Evolutionary conservation across 78 protist species (phyloP).

Genomic region (Dictyostelium capitatum): DNA sequence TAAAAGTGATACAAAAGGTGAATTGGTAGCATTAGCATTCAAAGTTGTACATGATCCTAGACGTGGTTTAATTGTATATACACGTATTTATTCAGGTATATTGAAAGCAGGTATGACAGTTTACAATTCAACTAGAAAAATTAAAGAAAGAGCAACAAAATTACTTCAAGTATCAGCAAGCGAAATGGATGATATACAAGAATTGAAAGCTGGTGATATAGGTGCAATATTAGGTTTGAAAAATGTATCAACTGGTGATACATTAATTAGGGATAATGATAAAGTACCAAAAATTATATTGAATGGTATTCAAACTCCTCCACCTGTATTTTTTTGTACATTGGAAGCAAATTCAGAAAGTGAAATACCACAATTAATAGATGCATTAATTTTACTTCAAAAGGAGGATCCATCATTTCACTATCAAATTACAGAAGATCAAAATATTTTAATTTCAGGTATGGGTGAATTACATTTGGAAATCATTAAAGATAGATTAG

Average conservation of each 20-base stretch:
- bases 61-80: constrained; percentile 84
- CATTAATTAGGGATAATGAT: constrained; percentile 47
- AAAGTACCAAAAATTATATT: constrained; percentile 8
- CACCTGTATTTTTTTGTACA: constrained; percentile 87
- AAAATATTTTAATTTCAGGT: constrained; percentile 83
- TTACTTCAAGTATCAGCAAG: constrained; percentile 68
- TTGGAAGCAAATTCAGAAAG: constrained; percentile 66
- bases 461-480: constrained; percentile 96
- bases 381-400: constrained; percentile 59
- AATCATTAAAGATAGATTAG: constrained; percentile 73
- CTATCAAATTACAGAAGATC: constrained; percentile 68
- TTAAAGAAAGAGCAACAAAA: constrained; percentile 64
- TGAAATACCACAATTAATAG: constrained; percentile 45
- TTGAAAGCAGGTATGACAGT: constrained; percentile 16
- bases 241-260: constrained; percentile 86
- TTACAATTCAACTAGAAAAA: constrained; percentile 17
- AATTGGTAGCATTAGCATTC: constrained; percentile 88
- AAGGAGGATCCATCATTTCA: constrained; percentile 88
- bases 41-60: constrained; percentile 87
- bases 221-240: constrained; percentile 84
- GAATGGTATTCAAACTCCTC: constrained; percentile 70
- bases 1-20: constrained; percentile 29
- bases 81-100: constrained; percentile 92
- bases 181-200: constrained; percentile 70
- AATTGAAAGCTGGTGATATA: constrained; percentile 86